phyloP scores from a whole-genome alignment of 768 basidiomycete genomes.

The Omphalotus guepiniiformis region DNA sequence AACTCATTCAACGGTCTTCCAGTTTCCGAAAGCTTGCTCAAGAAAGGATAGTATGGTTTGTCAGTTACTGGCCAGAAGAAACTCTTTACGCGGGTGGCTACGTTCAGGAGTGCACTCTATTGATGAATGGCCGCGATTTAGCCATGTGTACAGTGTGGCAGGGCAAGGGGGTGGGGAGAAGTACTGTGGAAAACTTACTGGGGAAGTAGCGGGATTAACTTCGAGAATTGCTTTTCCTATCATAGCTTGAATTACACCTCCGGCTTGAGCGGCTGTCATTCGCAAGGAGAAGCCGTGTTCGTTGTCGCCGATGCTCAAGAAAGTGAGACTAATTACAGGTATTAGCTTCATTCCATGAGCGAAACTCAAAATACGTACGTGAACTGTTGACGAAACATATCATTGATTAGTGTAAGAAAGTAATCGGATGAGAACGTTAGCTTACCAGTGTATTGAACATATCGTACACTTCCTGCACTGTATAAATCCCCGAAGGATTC shows the following conservation, averaged over 20 bases:
- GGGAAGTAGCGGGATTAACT: conserved; percentile 20
- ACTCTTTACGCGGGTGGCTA: conserved; percentile 21
- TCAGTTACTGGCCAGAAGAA: conserved; percentile 25
- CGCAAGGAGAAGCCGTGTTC: conserved; percentile 14
- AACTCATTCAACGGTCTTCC: conserved; percentile 38
- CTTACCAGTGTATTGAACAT: conserved; percentile 29
- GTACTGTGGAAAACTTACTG: conserved; percentile 17
- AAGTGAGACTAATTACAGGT: conserved; percentile 9
- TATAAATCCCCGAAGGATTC: conserved; percentile 39
- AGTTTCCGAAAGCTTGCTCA: conserved; percentile 30
- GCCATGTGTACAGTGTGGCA: background rate
- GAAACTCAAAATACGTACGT: background rate
- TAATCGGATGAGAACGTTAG: too few species aligned
- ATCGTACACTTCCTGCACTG: conserved; percentile 43
- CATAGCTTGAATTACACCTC: conserved; percentile 17
- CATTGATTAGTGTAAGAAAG: too few species aligned
- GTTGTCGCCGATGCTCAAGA: conserved; percentile 16
- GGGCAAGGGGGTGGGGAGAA: background rate
- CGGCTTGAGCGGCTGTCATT: conserved; percentile 12
- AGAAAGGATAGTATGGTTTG: conserved; percentile 36
- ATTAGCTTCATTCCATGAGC: background rate
- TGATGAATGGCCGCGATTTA: background rate
- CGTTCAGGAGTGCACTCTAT: conserved; percentile 25
- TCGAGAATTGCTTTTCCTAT: conserved; percentile 15
- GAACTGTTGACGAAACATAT: background rate